Conservation (phyloP, 2,329 filamentous ascomycete species). For the Pseudogymnoascus sp. region DNA sequence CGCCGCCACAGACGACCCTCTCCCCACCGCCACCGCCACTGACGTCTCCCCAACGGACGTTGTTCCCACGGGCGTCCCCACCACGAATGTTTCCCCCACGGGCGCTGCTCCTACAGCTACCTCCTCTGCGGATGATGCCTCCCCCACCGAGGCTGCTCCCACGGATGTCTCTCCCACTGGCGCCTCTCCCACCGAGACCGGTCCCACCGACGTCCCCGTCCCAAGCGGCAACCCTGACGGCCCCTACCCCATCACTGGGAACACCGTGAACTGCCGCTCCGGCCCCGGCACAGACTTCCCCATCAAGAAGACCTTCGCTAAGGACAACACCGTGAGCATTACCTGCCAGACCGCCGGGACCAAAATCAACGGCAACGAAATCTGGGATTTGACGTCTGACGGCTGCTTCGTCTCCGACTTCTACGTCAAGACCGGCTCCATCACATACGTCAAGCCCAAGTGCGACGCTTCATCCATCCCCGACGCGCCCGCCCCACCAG, state of each 20-base stretch:
- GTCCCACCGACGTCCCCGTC: neutral
- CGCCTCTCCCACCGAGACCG: neutral
- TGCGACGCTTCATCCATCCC: neutral
- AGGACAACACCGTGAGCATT: slow-evolving; percentile 7
- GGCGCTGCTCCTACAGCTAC: neutral
- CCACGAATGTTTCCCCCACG: neutral
- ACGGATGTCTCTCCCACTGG: neutral
- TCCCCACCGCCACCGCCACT: slow-evolving; percentile 9
- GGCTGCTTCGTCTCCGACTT: slow-evolving; percentile 24
- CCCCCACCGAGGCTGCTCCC: neutral
- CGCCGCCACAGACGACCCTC: neutral
- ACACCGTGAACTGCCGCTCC: slow-evolving; percentile 20
- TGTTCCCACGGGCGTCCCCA: neutral
- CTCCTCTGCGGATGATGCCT: neutral
- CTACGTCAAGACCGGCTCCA: slow-evolving; percentile 23
- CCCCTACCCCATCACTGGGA: slow-evolving; percentile 18
- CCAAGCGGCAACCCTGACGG: neutral
- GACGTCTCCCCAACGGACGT: too few relatives aligned
- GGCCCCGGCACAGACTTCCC: slow-evolving; percentile 18
- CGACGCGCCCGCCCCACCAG: neutral
- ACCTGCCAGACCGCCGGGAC: slow-evolving; percentile 11
- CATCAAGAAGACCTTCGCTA: slow-evolving; percentile 12
- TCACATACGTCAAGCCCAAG: neutral
- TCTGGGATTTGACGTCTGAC: slow-evolving; percentile 25
- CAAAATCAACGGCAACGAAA: slow-evolving; percentile 15